Conservation (phyloP, 371 early-diverging fungal genomes). For the Rhizopus delemar region DNA sequence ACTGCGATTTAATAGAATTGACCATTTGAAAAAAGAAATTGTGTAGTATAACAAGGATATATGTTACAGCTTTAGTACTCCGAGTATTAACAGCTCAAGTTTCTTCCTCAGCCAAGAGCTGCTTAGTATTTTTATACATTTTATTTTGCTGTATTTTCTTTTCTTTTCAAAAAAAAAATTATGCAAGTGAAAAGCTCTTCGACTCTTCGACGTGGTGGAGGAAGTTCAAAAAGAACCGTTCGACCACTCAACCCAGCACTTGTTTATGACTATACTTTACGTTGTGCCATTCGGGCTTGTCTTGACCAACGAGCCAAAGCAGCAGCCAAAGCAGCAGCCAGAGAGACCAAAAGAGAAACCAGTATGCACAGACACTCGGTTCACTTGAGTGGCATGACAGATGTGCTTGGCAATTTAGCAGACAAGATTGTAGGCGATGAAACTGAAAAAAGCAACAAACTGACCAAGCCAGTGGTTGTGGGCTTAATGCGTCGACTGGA, state of each 20-base stretch:
- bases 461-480: conserved; percentile 36
- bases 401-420: conserved; percentile 35
- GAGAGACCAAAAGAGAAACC: conserved; percentile 18
- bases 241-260: conserved; percentile 32
- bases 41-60: neutral
- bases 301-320: conserved; percentile 19
- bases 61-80: neutral
- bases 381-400: conserved; percentile 30
- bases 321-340: conserved; percentile 14
- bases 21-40: conserved; percentile 56
- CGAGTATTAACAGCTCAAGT: no score
- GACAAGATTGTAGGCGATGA: conserved; percentile 35
- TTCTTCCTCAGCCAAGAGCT: conserved; percentile 3
- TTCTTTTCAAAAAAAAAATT: conserved; percentile 6
- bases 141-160: neutral
- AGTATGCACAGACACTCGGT: conserved; percentile 30
- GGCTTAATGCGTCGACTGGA: conserved; percentile 36
- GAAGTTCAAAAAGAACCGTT: conserved; percentile 25
- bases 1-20: conserved; percentile 89
- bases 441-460: conserved; percentile 26
- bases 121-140: conserved; percentile 68
- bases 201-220: conserved; percentile 32
- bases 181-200: conserved; percentile 22
- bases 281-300: conserved; percentile 44
- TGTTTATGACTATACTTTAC: conserved; percentile 43